Evolutionary conservation across 768 basidiomycete species (phyloP).

Genomic region (Trametes cinnabarina): DNA sequence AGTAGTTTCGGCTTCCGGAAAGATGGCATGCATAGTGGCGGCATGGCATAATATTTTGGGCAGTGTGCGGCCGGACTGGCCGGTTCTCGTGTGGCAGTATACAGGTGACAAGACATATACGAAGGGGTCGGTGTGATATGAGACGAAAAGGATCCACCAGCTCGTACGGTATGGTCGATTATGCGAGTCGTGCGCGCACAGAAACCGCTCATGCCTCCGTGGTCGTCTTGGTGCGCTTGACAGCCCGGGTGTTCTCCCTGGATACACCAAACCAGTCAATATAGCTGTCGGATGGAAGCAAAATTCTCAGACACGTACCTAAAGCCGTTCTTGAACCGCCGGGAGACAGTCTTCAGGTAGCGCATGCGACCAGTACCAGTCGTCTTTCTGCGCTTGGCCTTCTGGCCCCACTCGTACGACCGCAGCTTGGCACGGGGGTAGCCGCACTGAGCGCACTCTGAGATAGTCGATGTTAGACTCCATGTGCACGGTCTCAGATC

Average conservation of each 20-base stretch:
- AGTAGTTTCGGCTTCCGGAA: neutral
- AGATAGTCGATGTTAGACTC: neutral
- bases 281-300: no score
- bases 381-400: constrained; percentile 99
- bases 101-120: constrained; percentile 26
- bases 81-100: constrained; percentile 20
- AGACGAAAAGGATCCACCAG: constrained; percentile 21
- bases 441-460: constrained; percentile 94
- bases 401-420: constrained; percentile 96
- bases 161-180: constrained; percentile 11
- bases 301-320: no score
- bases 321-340: constrained; percentile 99
- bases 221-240: constrained; percentile 71
- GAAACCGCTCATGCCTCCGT: constrained; percentile 42
- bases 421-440: constrained; percentile 95
- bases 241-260: constrained; percentile 90
- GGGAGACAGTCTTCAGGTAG: constrained; percentile 87
- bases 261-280: neutral
- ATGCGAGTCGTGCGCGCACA: neutral
- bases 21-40: constrained; percentile 18
- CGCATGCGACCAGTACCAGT: constrained; percentile 97
- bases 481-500: neutral
- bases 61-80: constrained; percentile 20
- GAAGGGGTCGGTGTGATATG: constrained; percentile 17
- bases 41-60: constrained; percentile 33